Base-by-base conservation (phyloP, 805 yeast genomes). In the Pichia paraexigua region DNA sequence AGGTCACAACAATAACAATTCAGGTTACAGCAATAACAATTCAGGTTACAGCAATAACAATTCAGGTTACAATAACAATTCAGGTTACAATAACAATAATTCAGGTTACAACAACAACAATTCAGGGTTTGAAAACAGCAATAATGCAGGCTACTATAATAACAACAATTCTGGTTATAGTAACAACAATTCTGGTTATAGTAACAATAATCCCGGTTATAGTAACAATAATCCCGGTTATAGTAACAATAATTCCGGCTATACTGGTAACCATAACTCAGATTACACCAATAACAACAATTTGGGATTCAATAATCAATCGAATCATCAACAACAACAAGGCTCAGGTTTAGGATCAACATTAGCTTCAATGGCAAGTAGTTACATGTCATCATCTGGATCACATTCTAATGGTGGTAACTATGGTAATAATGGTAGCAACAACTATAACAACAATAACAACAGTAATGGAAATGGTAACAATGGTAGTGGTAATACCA, bases 111-210 rank as follows among this genome's bases (percentile, higher is more conserved):
- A 39, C 17, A 41, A 40, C 32, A 18, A 27, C 28, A 35, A n/a
- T 35, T 32, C 40, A 37, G 18, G 27, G 9, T 25, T 12, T 13
- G 11, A 49, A 35, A 25, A 27, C 35, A 46, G 8, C 35, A 12
- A 37, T 11, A 20, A n/a, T n/a, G n/a, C n/a, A n/a, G n/a, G n/a
- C n/a, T n/a, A 35, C 21, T 5, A 20, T n/a, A 12, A 21, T 15
- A 41, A 41, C 45, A 30, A 47, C 45, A 41, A 40, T 20, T 18
- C 28, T 12, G 30, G 44, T 37, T 30, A 47, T 21, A 27, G 39
- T 20, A 44, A 21, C 30, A 51, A 54, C 28, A 55, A 37, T 37
- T 37, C 40, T 50, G 40, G 40, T 17, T 37, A 45, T n/a, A 41
- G 17, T 27, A 9, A 41, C 11, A 24, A 22, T 41, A 22, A 22